Base-by-base conservation (phyloP, 768 basidiomycete genomes). In the Amyloporia xantha region DNA sequence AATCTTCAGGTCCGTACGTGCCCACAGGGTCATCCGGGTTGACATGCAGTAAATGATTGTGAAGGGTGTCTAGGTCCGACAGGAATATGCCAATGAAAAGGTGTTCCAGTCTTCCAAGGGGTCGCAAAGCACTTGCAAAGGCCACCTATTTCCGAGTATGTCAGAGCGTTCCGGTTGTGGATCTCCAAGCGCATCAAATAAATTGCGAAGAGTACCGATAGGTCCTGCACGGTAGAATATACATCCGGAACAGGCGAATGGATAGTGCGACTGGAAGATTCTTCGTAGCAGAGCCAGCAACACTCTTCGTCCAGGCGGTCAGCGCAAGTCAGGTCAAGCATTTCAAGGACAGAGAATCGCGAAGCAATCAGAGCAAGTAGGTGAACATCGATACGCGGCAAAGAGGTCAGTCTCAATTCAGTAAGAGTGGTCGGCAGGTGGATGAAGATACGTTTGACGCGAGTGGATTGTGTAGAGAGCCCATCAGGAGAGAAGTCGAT, bases 201-300 rank as follows among this genome's bases (percentile, higher is more conserved):
- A 17, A 26, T 49, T 17, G 19, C 19, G 33, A 44, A 26, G 5
- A 37, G 62, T 64, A 87, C 86, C 46, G 76, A 74, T 49, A 87
- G 66, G 11, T 64, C 61, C 40, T 65, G 56, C 6, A 66, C 70
- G 23, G 71, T 67, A 13, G 61, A 47, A 55, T 71, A 81, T 23
- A 72, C 59, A 15, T 76, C 74, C 5, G 78, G 78, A 48, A 87
- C 69, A 0, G 84, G 84, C 5, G 84, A 87, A 62, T 86, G 83
- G 2, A 72, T 51, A 21, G 72, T 71, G 43, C 71, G 69, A 7
- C 66, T 71, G 21, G 78, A 66, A 41, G 76, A 80, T 37, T 84
- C 82, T 64, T 81, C 79, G 51, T 79, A 79, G 60, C 85, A 87
- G 39, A 59, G 56, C 72, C 78, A 79, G 60, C 84, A 87, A 59